A percentile compares a stretch with the other conserved stretches of the same genome.
These are phyloP conservation scores for Hypoxylon lienhwacheense DNA, from an alignment of 495 filamentous ascomycete genomes.

Conservation along the genomic window DNA sequence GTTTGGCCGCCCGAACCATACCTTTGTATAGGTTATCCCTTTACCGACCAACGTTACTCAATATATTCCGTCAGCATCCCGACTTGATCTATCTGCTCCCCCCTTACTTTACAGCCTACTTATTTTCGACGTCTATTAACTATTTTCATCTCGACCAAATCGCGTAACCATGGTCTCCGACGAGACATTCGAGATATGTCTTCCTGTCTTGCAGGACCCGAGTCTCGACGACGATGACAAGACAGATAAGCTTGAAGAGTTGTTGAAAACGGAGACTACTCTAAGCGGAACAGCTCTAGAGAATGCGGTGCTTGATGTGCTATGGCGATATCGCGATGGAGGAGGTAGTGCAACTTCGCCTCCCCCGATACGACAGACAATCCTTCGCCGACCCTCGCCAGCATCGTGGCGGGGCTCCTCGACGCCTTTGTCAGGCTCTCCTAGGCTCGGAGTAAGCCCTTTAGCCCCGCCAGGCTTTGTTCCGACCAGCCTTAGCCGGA, in stretches of 20 bases:
- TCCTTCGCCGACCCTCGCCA: slow-evolving; percentile 87
- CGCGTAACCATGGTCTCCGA: slow-evolving; percentile 78
- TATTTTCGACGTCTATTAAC: slow-evolving; percentile 8
- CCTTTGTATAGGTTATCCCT: no score
- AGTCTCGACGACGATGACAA: slow-evolving; percentile 91
- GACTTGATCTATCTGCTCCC: slow-evolving; percentile 3
- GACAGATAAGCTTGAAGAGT: slow-evolving; percentile 86
- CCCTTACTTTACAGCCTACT: slow-evolving; percentile 2
- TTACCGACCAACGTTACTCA: slow-evolving; percentile 6
- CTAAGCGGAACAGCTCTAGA: slow-evolving; percentile 79
- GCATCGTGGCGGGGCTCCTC: slow-evolving; percentile 85
- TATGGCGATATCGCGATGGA: slow-evolving; percentile 88
- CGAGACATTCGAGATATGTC: slow-evolving; percentile 85
- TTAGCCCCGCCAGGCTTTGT: slow-evolving; percentile 81
- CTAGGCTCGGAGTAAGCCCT: slow-evolving; percentile 75
- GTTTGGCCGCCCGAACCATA: slow-evolving; percentile 14
- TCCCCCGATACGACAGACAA: slow-evolving; percentile 77
- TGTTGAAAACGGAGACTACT: slow-evolving; percentile 76
- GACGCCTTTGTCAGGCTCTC: slow-evolving; percentile 77
- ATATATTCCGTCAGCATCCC: slow-evolving; percentile 17
- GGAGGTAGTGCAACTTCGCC: slow-evolving; percentile 75
- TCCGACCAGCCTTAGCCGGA: slow-evolving; percentile 70
- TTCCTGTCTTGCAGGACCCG: slow-evolving; percentile 82
- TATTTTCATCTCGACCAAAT: slow-evolving; percentile 20
- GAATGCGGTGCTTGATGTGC: slow-evolving; percentile 84